phyloP scores from a whole-genome alignment of 31 red algal genomes.

The Endocladia muricata region DNA sequence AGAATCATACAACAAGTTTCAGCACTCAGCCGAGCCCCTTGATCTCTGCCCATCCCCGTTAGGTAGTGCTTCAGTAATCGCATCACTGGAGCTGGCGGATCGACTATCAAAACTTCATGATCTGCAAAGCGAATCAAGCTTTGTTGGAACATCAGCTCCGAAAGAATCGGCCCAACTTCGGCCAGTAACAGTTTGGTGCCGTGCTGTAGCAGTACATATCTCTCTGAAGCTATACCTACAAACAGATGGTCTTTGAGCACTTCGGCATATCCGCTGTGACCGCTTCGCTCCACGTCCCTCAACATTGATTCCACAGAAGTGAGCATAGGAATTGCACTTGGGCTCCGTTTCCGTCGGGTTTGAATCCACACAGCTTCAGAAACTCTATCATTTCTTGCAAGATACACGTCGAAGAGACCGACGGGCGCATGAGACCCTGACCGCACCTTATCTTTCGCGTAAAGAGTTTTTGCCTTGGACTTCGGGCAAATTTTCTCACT shows the following conservation, averaged over 20 bases:
- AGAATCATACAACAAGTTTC: slow-evolving; percentile 53
- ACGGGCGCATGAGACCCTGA: slow-evolving; percentile 31
- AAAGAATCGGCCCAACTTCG: slow-evolving; percentile 28
- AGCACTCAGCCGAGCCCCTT: not conserved
- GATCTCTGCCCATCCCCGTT: not conserved
- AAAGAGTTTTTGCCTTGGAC: slow-evolving; percentile 1
- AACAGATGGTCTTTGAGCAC: slow-evolving; percentile 74
- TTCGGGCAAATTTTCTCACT: not conserved
- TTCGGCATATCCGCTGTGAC: slow-evolving; percentile 47
- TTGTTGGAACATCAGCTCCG: slow-evolving; percentile 67
- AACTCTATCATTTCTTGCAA: slow-evolving; percentile 11
- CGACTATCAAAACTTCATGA: slow-evolving; percentile 10
- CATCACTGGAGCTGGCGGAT: slow-evolving; percentile 42
- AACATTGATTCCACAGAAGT: slow-evolving; percentile 38
- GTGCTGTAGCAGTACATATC: slow-evolving; percentile 70
- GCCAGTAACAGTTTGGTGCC: slow-evolving; percentile 60
- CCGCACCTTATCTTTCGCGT: slow-evolving; percentile 62
- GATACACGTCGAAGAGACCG: slow-evolving; percentile 42
- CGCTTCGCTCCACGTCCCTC: slow-evolving; percentile 9
- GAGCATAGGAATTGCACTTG: slow-evolving; percentile 41
- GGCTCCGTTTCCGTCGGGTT: slow-evolving; percentile 20
- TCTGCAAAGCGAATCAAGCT: slow-evolving; percentile 62
- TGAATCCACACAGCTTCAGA: slow-evolving; percentile 7
- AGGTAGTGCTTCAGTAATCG: slow-evolving; percentile 31
- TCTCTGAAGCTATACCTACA: slow-evolving; percentile 58